Evolutionary conservation across 805 yeast genomes (phyloP).

Genomic region (Metschnikowia sp.): DNA sequence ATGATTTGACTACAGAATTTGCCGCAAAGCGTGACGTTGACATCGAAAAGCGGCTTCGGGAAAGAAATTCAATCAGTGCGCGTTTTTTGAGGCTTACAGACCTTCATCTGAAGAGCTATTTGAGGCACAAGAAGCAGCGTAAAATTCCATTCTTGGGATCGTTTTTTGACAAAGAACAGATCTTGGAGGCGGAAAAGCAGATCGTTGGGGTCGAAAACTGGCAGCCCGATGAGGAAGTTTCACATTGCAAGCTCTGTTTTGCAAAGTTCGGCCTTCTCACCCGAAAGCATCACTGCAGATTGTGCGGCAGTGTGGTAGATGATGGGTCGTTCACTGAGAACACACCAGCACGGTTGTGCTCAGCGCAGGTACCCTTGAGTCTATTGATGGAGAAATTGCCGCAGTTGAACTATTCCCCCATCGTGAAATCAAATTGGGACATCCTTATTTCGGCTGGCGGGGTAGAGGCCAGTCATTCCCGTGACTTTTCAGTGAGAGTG

Average conservation of each 20-base stretch:
- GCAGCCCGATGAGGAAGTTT: slow-evolving; percentile 46
- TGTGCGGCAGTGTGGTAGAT: slow-evolving; percentile 84
- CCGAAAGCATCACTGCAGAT: slow-evolving; percentile 86
- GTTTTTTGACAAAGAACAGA: slow-evolving; percentile 2
- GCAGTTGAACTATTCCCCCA: slow-evolving; percentile 30
- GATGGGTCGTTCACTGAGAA: slow-evolving; percentile 41
- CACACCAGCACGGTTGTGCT: slow-evolving; percentile 52
- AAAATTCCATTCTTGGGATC: not conserved
- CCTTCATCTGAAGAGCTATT: slow-evolving; percentile 13
- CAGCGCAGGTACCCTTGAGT: slow-evolving; percentile 61
- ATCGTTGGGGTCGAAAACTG: slow-evolving; percentile 53
- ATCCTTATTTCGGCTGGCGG: slow-evolving; percentile 4
- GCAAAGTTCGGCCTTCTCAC: slow-evolving; percentile 51
- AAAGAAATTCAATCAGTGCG: slow-evolving; percentile 54
- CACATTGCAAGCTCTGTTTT: slow-evolving; percentile 63
- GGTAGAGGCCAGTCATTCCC: not conserved
- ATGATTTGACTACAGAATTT: slow-evolving; percentile 48
- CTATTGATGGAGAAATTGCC: slow-evolving; percentile 38
- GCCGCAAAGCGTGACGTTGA: slow-evolving; percentile 35
- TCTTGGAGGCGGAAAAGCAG: slow-evolving; percentile 21
- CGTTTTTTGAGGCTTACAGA: slow-evolving; percentile 50
- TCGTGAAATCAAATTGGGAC: slow-evolving; percentile 20
- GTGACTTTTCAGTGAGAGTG: slow-evolving; percentile 41
- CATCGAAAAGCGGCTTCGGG: slow-evolving; percentile 49
- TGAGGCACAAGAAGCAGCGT: not conserved